These are phyloP conservation scores for Argentina anserina DNA, from an alignment of 306 rosid genomes.

Conservation along the genomic window DNA sequence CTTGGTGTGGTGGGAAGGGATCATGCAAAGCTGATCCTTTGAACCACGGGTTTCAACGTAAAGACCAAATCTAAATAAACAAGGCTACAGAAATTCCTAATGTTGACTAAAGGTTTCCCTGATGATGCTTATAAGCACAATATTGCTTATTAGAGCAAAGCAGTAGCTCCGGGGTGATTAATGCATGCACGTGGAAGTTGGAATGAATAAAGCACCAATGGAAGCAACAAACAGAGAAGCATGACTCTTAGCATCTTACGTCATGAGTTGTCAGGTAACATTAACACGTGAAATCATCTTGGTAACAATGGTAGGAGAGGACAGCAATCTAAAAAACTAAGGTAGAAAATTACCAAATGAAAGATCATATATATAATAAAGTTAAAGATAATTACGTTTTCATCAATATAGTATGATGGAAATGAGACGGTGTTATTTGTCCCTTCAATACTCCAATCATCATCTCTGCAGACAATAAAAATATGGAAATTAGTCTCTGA, in stretches of 20 bases:
- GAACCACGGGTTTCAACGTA: neutral
- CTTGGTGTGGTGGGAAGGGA: constrained; percentile 1
- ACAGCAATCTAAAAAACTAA: constrained; percentile 1
- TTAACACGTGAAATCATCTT: neutral
- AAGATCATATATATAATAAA: constrained; percentile 20
- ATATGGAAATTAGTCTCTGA: constrained; percentile 29
- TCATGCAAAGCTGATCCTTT: neutral
- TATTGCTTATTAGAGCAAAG: neutral
- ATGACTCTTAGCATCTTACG: neutral
- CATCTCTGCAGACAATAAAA: constrained; percentile 72
- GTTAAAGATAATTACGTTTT: constrained; percentile 65
- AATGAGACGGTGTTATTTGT: constrained; percentile 70
- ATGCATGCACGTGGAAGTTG: neutral
- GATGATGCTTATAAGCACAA: neutral
- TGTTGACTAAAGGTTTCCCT: neutral
- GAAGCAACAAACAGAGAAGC: neutral
- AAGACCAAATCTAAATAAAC: neutral
- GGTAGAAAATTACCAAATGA: constrained; percentile 6
- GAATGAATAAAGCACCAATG: neutral
- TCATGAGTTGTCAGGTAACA: neutral
- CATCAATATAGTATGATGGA: constrained; percentile 97
- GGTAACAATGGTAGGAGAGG: neutral
- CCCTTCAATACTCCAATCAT: constrained; percentile 90
- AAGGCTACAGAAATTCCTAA: neutral
- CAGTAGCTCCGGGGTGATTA: neutral